Evolutionary conservation across 768 basidiomycete genomes (phyloP), one percentile per base, ranked within the genome.

Genomic region (Mycena vulgaris): DNA sequence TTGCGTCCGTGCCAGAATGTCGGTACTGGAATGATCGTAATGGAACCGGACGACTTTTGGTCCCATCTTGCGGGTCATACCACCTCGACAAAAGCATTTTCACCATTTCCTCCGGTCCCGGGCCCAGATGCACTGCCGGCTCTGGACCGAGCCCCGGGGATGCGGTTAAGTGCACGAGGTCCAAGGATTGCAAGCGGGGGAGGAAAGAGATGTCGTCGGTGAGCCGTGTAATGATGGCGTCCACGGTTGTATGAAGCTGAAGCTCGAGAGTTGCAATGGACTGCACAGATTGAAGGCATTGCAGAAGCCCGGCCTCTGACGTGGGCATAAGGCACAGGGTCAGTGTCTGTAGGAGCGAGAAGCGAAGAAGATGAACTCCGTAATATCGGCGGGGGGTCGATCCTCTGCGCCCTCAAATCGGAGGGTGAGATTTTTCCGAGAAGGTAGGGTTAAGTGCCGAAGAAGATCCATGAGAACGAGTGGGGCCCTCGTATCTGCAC

Each of bases 211-310:
- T 27, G 35, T 66, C 42, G 25, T 30, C 27, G 23, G 16, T n/a
- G 2, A 59, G n/a, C 42, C 37, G 48, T 2, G 1, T 19, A 25
- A 58, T 2, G 4, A 66, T n/a, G 11, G 2, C 11, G 27, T 37
- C 57, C 6, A 35, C 59, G 45, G 33, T 37, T 21, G 52, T 28
- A 21, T 39, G 37, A 13, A 68, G 49, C 42, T 68, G 59, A 25
- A 68, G 59, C 27, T 42, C 37, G 31, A 68, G 66, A 39, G 40
- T 33, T n/a, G 10, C 13, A 25, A 68, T 8, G 59, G 66, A 61
- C 19, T 51, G 58, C n/a, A 61, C 28, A 25, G 7, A 19, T 31
- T 60, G 49, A 17, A 67, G 66, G 48, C 31, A 59, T 42, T 42
- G 49, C 11, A 61, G 25, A 16, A 68, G 49, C 6, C 21, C 35